Percentiles rank a stretch among this genome's conserved stretches.
Evolutionary conservation across 2,329 filamentous ascomycete species (phyloP).

Genomic region (Dothideomycetidae sp.): DNA sequence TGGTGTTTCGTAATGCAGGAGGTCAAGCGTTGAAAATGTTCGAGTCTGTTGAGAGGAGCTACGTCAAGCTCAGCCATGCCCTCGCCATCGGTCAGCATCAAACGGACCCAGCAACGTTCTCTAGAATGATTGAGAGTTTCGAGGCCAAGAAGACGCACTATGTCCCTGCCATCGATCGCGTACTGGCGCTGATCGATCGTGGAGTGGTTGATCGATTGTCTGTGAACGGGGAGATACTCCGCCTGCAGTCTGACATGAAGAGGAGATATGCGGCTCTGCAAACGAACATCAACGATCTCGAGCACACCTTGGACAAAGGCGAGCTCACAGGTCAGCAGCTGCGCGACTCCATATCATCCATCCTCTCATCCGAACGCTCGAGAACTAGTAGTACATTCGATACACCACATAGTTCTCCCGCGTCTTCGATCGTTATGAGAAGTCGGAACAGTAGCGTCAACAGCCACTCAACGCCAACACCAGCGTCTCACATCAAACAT

Average conservation of each 20-base stretch:
- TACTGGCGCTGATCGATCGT: slow-evolving; percentile 83
- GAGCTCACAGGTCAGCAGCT: slow-evolving; percentile 53
- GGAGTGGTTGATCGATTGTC: slow-evolving; percentile 93
- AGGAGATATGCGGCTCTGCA: slow-evolving; percentile 67
- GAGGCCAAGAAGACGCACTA: slow-evolving; percentile 93
- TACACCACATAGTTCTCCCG: slow-evolving; percentile 47
- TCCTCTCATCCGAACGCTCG: slow-evolving; percentile 70
- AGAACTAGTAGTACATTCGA: slow-evolving; percentile 52
- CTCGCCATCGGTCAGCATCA: slow-evolving; percentile 62
- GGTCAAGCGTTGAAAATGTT: slow-evolving; percentile 92
- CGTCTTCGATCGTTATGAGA: slow-evolving; percentile 37
- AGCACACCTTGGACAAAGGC: slow-evolving; percentile 59
- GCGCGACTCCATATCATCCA: slow-evolving; percentile 83
- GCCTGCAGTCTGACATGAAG: slow-evolving; percentile 73
- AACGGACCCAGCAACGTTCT: slow-evolving; percentile 53
- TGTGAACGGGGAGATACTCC: slow-evolving; percentile 86
- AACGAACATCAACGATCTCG: slow-evolving; percentile 62
- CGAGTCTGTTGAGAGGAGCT: slow-evolving; percentile 80
- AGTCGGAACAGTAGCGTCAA: slow-evolving; percentile 37
- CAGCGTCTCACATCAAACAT: slow-evolving; percentile 1
- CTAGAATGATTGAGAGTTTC: slow-evolving; percentile 81
- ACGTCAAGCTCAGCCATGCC: slow-evolving; percentile 65
- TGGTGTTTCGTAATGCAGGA: slow-evolving; percentile 87
- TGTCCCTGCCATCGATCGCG: slow-evolving; percentile 78
- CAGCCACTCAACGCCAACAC: slow-evolving; percentile 30